Percentiles rank a stretch among this genome's conserved stretches.
Evolutionary conservation across 2,329 filamentous ascomycete species (phyloP).

Genomic region (Aspergillus neotritici): DNA sequence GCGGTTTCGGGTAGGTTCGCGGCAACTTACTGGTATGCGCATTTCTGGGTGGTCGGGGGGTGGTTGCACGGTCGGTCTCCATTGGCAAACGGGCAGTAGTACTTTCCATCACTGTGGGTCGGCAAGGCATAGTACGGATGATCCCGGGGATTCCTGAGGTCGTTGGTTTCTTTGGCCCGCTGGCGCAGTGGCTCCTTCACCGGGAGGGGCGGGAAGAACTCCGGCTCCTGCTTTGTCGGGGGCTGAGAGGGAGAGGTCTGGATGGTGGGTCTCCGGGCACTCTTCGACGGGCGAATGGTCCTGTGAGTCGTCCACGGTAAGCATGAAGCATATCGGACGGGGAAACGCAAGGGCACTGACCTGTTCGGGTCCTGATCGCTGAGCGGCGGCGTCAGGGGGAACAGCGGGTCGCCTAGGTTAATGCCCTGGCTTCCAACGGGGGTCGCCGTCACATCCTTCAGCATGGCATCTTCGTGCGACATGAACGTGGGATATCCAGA

Average conservation of each 20-base stretch:
- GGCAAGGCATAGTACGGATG: constrained; percentile 39
- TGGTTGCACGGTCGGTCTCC: constrained; percentile 71
- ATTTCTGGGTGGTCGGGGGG: constrained; percentile 93
- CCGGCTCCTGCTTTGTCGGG: constrained; percentile 32
- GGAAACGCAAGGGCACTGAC: constrained; percentile 22
- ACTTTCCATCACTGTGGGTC: constrained; percentile 65
- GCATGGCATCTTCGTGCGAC: constrained; percentile 33
- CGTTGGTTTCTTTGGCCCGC: constrained; percentile 34
- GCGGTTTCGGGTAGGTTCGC: constrained; percentile 4
- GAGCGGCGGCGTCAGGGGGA: constrained; percentile 35
- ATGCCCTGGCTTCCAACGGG: constrained; percentile 32
- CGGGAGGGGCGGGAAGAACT: constrained; percentile 33
- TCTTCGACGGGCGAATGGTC: constrained; percentile 37
- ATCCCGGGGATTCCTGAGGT: constrained; percentile 37
- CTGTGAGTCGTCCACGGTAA: constrained; percentile 18
- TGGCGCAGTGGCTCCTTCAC: constrained; percentile 30
- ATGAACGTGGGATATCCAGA: constrained; percentile 35
- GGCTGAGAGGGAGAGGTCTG: constrained; percentile 28
- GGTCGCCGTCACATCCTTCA: constrained; percentile 32
- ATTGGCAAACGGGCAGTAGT: constrained; percentile 80
- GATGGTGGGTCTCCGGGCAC: constrained; percentile 32
- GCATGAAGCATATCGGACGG: constrained; percentile 3
- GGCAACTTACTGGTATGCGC: constrained; percentile 87
- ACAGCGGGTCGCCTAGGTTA: constrained; percentile 36
- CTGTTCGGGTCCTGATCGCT: constrained; percentile 39